Conservation (phyloP, 2,329 filamentous ascomycete species). For the Endoconidiophora polonica region DNA sequence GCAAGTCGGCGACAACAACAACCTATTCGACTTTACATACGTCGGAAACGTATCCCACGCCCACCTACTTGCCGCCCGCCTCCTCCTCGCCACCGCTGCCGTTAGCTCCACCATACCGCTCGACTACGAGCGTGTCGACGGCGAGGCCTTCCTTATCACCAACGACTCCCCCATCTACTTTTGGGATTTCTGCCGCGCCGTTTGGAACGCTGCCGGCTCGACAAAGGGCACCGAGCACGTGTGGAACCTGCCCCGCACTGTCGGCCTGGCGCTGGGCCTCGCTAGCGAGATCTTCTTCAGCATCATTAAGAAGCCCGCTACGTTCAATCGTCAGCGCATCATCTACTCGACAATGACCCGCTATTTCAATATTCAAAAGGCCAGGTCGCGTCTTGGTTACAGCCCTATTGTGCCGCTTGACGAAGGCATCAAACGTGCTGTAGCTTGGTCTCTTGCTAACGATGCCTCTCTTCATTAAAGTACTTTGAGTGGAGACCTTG, state of each 20-base stretch:
- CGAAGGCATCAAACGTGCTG: slow-evolving; percentile 42
- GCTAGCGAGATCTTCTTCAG: slow-evolving; percentile 35
- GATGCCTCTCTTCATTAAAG: slow-evolving; percentile 13
- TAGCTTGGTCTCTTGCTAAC: slow-evolving; percentile 37
- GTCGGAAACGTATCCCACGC: slow-evolving; percentile 53
- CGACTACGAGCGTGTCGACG: slow-evolving; percentile 59
- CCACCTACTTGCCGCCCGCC: slow-evolving; percentile 64
- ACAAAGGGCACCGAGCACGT: slow-evolving; percentile 34
- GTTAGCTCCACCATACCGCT: slow-evolving; percentile 42
- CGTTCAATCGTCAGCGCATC: slow-evolving; percentile 42
- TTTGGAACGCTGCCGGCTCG: slow-evolving; percentile 51
- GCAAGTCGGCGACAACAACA: slow-evolving; percentile 57
- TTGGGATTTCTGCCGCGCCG: slow-evolving; percentile 68
- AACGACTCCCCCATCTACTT: slow-evolving; percentile 82
- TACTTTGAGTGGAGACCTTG: no score
- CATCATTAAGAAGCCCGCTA: slow-evolving; percentile 35
- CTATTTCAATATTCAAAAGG: slow-evolving; percentile 65
- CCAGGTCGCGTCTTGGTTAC: slow-evolving; percentile 53
- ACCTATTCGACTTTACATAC: slow-evolving; percentile 49
- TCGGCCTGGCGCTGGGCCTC: slow-evolving; percentile 35
- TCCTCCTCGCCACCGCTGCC: slow-evolving; percentile 43
- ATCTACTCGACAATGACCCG: slow-evolving; percentile 57
- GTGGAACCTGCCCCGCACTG: slow-evolving; percentile 35
- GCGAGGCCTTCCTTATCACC: slow-evolving; percentile 78
- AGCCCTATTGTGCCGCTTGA: slow-evolving; percentile 47